Evolutionary conservation across 2,329 filamentous ascomycete species (phyloP), one percentile per base, ranked within the genome.

Genomic region (Aspergillus aculeatus): DNA sequence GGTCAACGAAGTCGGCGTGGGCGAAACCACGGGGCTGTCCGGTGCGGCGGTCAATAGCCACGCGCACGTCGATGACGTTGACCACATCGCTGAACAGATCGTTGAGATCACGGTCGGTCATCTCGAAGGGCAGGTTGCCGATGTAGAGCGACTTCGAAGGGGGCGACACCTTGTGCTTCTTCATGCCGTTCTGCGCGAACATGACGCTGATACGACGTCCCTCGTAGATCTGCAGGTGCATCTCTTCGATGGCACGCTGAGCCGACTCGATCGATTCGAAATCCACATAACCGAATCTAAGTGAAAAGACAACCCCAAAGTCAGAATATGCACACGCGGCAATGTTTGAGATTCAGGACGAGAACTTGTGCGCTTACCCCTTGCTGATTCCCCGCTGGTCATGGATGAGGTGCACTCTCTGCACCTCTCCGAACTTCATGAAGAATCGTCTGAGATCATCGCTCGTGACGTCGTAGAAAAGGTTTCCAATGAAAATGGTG

Each of bases 61-160:
- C 88, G 62, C 92, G 87, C 51, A 96, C 87, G 69, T 93, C 90
- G 56, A 83, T 78, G 51, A 94, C 83, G 73, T 90, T 89, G 53
- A 83, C 79, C 61, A 96, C 81, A 24, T 86, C 83, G 59, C 83
- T 80, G 83, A 96, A 94, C 26, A 96, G 77, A 56, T 86, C 82
- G 77, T 93, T 92, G 56, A 96, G 81, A 69, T 96, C 92, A 56
- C 85, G 84, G 71, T 96, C 92, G 9, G 89, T 90, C 80, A 93
- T 89, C 77, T 96, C 90, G 72, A 90, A 95, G 11, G 90, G 87
- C 77, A 96, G 86, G 80, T 95, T 95, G 66, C 92, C 91, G 67
- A 96, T 85, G 80, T 89, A 96, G 35, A 96, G 78, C 1, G 88
- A 90, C 70, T 83, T 85, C 54, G 84, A 83, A 3, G 87, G 86